Base-by-base conservation (phyloP, 2,329 filamentous ascomycete species). In the Aureobasidium leucospermi region DNA sequence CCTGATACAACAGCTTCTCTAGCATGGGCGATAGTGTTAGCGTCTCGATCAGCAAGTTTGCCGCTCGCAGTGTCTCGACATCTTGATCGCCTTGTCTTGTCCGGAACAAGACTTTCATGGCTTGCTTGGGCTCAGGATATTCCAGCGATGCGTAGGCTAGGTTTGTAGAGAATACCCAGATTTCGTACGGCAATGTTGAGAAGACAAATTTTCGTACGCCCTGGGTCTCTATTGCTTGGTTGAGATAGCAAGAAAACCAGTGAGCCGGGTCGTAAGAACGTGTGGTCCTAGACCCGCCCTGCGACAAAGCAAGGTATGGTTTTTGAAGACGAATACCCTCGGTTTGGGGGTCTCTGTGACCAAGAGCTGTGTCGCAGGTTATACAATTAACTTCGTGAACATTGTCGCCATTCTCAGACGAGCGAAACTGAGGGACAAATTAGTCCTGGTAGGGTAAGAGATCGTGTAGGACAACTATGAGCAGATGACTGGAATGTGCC, bases 101-200 rank as follows among this genome's bases (percentile, higher is more conserved):
- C 67, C 78, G 58, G 29, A 55, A 85, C 60, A 85, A 78, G 19
- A 85, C 71, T 64, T 85, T 86, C 72, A 82, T 76, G 1, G 80
- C 81, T n/a, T 80, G 76, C 0, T 73, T 71, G 2, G 77, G 75
- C 45, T 76, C 71, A 8, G 64, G 58, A 0, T 69, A 63, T 2
- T 60, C 62, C 16, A 77, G 78, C 9, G 75, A 79, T 1, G 83
- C 83, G 63, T 84, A 81, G 53, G 76, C 76, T 42, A 85, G 74
- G 60, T 84, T 78, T 0, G 82, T 81, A 7, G 83, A 83, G 70
- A 86, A 85, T 58, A 83, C 74, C 83, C 83, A 85, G 31, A 85
- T 47, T 57, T 68, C 38, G 11, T 46, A 38, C 6, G 32, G 39
- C 13, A 86, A 74, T 48, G 86, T 84, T 64, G 86, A 82, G 1